Percentiles rank a stretch among this genome's conserved stretches.
Evolutionary conservation across 768 basidiomycete genomes (phyloP).

Genomic region (Daedaleopsis sinensis): DNA sequence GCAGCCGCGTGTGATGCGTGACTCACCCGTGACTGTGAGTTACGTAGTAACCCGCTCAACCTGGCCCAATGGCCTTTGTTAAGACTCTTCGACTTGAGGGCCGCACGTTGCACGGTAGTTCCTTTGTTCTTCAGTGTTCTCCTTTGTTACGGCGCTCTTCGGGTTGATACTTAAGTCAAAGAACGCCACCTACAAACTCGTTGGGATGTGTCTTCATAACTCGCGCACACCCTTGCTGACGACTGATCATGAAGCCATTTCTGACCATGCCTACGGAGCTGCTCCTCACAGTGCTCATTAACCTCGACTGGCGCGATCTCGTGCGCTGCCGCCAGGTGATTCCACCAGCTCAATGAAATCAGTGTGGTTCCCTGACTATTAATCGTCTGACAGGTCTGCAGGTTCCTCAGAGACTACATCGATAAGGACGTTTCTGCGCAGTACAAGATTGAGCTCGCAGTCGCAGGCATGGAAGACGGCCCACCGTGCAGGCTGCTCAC

Average conservation of each 20-base stretch:
- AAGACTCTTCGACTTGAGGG: no score
- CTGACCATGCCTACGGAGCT: slow-evolving; percentile 25
- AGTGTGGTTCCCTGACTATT: neutral
- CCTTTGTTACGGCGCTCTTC: no score
- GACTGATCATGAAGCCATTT: neutral
- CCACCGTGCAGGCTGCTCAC: slow-evolving; percentile 30
- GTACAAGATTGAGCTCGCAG: slow-evolving; percentile 38
- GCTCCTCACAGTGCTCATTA: slow-evolving; percentile 21
- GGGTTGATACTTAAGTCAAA: no score
- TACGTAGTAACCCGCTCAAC: no score
- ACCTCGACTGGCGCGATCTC: slow-evolving; percentile 21
- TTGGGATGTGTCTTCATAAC: no score
- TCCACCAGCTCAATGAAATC: neutral
- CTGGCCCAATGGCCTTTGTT: no score
- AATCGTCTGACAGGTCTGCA: slow-evolving; percentile 21
- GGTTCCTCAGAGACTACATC: slow-evolving; percentile 17
- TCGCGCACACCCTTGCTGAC: no score
- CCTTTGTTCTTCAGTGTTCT: no score
- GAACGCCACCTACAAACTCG: no score
- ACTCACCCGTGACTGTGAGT: no score
- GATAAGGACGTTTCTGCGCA: slow-evolving; percentile 20
- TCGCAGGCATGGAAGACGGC: slow-evolving; percentile 46
- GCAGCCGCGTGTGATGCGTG: no score
- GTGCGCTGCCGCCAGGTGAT: slow-evolving; percentile 28
- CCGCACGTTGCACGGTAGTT: no score